A percentile compares a stretch with the other conserved stretches of the same genome.
Evolutionary conservation across 805 yeast species (phyloP).

Genomic region (Pichia membranifaciens): DNA sequence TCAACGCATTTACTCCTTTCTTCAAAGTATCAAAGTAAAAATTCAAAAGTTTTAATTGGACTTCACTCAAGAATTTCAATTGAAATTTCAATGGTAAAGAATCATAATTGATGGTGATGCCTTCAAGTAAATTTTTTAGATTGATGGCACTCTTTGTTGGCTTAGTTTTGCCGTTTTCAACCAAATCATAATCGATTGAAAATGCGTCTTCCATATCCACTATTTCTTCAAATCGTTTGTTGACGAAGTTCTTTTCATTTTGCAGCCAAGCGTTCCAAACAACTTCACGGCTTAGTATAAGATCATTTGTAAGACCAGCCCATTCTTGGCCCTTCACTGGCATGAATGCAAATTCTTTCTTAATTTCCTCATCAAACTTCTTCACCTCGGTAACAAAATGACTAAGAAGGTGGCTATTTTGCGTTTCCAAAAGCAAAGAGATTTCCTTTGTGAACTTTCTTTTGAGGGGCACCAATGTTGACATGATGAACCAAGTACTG

Average conservation of each 20-base stretch:
- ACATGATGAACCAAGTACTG: conserved; percentile 37
- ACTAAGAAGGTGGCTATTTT: conserved; percentile 45
- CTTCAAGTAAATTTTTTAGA: conserved; percentile 50
- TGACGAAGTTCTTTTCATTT: conserved; percentile 48
- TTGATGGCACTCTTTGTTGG: conserved; percentile 63
- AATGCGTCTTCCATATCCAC: conserved; percentile 44
- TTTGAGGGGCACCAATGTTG: conserved; percentile 42
- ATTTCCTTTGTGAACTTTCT: conserved; percentile 33
- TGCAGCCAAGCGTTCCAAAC: conserved; percentile 45
- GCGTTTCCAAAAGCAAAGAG: not conserved
- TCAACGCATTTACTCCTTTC: conserved; percentile 38
- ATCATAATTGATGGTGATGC: conserved; percentile 48
- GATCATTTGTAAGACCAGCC: conserved; percentile 25
- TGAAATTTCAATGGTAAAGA: conserved; percentile 48
- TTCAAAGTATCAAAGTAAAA: conserved; percentile 41
- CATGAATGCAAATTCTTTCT: conserved; percentile 33
- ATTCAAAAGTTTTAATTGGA: conserved; percentile 54
- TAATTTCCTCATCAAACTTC: conserved; percentile 49
- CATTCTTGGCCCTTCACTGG: conserved; percentile 19
- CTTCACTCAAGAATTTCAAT: conserved; percentile 47
- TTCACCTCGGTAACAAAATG: conserved; percentile 56
- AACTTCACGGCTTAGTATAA: conserved; percentile 23
- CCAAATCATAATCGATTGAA: conserved; percentile 52
- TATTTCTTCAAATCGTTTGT: conserved; percentile 47
- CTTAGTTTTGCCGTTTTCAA: conserved; percentile 36